These are phyloP conservation scores for Mycena galopus DNA, from an alignment of 768 basidiomycete genomes.

Conservation along the genomic window DNA sequence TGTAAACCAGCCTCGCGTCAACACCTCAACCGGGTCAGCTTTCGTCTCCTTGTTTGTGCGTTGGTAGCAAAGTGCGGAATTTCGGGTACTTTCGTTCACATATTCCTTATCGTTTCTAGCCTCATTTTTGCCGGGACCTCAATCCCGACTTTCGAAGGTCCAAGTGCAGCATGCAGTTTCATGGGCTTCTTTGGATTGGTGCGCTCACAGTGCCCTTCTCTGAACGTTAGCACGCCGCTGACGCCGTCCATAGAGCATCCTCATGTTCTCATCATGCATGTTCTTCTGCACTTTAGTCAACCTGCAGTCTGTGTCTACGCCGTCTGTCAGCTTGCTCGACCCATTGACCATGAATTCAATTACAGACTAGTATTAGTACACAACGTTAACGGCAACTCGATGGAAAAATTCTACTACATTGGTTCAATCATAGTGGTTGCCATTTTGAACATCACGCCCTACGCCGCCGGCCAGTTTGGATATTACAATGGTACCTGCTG, in stretches of 20 bases:
- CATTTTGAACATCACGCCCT: slow-evolving; percentile 4
- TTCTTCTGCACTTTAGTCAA: slow-evolving; percentile 7
- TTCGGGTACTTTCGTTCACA: neutral
- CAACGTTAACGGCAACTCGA: slow-evolving; percentile 2
- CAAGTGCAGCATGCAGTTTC: slow-evolving; percentile 16
- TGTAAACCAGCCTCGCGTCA: slow-evolving; percentile 16
- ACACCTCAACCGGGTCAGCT: neutral
- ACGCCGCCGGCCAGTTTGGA: neutral
- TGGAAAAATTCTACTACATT: slow-evolving; percentile 12
- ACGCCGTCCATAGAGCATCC: slow-evolving; percentile 5
- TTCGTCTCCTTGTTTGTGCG: slow-evolving; percentile 4
- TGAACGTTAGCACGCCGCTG: too few species aligned
- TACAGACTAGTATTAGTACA: slow-evolving; percentile 11
- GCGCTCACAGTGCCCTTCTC: neutral
- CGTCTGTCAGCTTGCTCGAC: neutral
- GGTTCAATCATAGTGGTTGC: neutral
- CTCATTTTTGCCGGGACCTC: slow-evolving; percentile 8
- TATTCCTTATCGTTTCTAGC: slow-evolving; percentile 1
- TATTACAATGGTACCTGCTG: neutral
- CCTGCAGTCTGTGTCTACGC: neutral
- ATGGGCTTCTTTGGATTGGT: slow-evolving; percentile 19
- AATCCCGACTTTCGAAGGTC: neutral
- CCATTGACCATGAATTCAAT: neutral
- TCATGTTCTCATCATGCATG: slow-evolving; percentile 8
- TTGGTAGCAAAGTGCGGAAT: slow-evolving; percentile 12